These are phyloP conservation scores for Alloteropsis semialata DNA, from an alignment of 176 grass and related monocot genomes.

Conservation along the genomic window DNA sequence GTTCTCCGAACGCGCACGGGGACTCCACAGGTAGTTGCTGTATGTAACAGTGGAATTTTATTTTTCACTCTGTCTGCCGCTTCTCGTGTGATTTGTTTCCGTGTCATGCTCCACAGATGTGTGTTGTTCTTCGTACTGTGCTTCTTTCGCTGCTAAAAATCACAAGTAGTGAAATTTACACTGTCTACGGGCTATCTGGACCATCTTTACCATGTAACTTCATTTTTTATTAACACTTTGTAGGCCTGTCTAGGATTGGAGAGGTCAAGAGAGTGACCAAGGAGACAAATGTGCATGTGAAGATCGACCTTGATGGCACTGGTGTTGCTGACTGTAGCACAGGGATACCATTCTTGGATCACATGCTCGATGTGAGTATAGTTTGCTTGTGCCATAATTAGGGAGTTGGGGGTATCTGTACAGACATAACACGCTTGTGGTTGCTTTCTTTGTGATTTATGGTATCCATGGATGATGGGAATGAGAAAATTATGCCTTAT, in stretches of 20 bases:
- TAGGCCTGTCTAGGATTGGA: conserved; percentile 45
- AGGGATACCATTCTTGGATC: conserved; percentile 90
- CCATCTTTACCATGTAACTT: too few species aligned
- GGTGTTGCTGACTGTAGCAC: conserved; percentile 66
- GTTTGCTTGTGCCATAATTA: neutral
- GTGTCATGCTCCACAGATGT: neutral
- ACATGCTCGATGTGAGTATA: conserved; percentile 87
- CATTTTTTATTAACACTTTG: neutral
- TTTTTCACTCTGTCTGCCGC: neutral
- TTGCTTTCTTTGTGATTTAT: neutral
- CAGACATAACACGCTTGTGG: neutral
- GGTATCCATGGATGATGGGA: neutral
- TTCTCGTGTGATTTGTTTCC: neutral
- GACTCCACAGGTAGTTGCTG: conserved; percentile 3
- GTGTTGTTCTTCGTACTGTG: neutral
- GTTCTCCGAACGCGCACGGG: neutral
- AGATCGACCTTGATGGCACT: conserved; percentile 86
- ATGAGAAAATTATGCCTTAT: neutral
- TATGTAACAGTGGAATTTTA: neutral
- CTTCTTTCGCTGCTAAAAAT: too few species aligned
- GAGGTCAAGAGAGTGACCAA: conserved; percentile 85
- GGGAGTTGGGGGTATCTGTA: neutral
- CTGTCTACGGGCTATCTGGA: too few species aligned
- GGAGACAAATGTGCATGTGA: conserved; percentile 86
- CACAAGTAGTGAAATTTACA: too few species aligned